phyloP scores from a whole-genome alignment of 2,329 filamentous ascomycete genomes.

The Cladorrhinum sp. region DNA sequence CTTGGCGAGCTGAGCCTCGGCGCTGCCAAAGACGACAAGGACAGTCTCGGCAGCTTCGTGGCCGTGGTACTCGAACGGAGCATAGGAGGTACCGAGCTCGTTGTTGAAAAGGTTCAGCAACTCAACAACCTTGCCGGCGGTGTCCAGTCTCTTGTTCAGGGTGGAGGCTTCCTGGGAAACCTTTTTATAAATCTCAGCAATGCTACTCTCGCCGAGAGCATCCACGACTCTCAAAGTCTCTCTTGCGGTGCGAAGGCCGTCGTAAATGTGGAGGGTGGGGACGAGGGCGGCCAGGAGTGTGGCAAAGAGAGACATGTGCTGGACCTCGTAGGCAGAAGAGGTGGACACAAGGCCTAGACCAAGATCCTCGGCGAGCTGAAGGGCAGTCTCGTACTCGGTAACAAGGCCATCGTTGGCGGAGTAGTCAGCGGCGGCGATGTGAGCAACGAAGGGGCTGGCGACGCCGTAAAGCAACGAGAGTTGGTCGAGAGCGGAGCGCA shows the following conservation, averaged over 20 bases:
- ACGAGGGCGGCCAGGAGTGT: conserved; percentile 69
- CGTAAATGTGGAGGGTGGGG: conserved; percentile 76
- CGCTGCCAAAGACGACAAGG: conserved; percentile 86
- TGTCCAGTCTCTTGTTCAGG: conserved; percentile 66
- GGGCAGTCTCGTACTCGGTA: conserved; percentile 78
- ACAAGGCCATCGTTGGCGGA: conserved; percentile 66
- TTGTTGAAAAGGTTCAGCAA: conserved; percentile 76
- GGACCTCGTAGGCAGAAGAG: conserved; percentile 81
- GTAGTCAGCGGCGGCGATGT: conserved; percentile 90
- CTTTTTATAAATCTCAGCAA: conserved; percentile 63
- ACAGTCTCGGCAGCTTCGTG: conserved; percentile 77
- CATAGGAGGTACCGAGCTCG: conserved; percentile 90
- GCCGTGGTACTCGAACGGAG: conserved; percentile 90
- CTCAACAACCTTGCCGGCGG: conserved; percentile 66
- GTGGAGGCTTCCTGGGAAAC: conserved; percentile 59
- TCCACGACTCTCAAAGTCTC: conserved; percentile 73
- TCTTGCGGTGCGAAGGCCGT: conserved; percentile 68
- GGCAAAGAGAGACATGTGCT: conserved; percentile 81
- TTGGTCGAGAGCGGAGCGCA: conserved; percentile 85
- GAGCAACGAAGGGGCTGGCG: conserved; percentile 87
- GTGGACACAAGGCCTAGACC: conserved; percentile 84
- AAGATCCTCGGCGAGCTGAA: conserved; percentile 83
- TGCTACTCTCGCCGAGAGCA: conserved; percentile 60
- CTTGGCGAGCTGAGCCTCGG: conserved; percentile 80
- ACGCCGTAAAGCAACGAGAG: conserved; percentile 87